Base-by-base conservation (phyloP, 257 asterid genomes). In the Agastache rugosa region DNA sequence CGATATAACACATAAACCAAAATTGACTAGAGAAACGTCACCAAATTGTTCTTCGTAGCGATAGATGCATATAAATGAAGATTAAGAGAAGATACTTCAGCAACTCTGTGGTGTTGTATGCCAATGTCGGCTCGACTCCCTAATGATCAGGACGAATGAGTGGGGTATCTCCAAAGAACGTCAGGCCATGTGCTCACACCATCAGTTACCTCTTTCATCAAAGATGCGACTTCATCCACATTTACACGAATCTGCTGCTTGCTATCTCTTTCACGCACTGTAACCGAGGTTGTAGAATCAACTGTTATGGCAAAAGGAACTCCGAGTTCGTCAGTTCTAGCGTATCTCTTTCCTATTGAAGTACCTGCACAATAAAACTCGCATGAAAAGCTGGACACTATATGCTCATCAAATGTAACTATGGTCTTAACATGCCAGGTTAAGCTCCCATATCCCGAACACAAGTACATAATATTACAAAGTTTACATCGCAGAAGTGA, bases 311-410 rank as follows among this genome's bases (percentile, higher is more conserved):
- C 98, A 55, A 93, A 83, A 6, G 98, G 98, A 51, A 93, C 98
- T 16, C 97, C 98, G 0, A 93, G 96, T 76, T 93, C 98, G 77
- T 93, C 97, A n/a, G 97, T 89, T 83, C 98, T 86, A 0, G 98
- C 98, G 12, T 93, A 93, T 45, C 88, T 85, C 85, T 91, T 93
- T 54, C 98, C 98, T 29, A 93, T 91, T 0, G 98, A 90, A 12
- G 91, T 90, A 67, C 97, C 97, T 93, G 84, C 71, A 76, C 35
- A 10, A 42, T 58, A 51, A 34, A 69, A 20, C 19, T 70, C 5
- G 9, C 14, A 48, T 48, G 48, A 67, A 65, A n/a, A 23, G 41
- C 53, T 39, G 62, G 47, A 10, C 27, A 44, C 42, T 17, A 27
- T 27, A 22, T 12, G 75, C 17, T 23, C 54, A 37, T 63, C 69